A percentile compares a stretch with the other conserved stretches of the same genome.
Evolutionary conservation across 805 yeast species (phyloP).

Genomic region (Maudiozyma bulderi): DNA sequence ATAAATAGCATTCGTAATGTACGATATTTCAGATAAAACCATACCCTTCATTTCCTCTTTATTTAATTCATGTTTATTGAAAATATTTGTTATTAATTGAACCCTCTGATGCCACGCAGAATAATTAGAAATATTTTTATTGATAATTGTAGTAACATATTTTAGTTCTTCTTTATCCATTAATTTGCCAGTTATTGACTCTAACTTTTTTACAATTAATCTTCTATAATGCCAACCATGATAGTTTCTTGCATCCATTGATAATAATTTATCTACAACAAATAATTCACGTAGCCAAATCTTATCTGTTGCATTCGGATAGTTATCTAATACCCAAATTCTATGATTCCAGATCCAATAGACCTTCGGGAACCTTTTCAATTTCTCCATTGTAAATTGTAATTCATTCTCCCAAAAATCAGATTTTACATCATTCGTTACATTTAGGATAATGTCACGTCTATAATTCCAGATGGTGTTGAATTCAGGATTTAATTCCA

Average conservation of each 20-base stretch:
- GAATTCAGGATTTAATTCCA: slow-evolving; percentile 71
- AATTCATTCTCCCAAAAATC: slow-evolving; percentile 46
- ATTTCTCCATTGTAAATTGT: slow-evolving; percentile 43
- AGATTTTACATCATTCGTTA: slow-evolving; percentile 14
- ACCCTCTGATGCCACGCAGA: slow-evolving; percentile 94
- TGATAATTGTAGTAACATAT: slow-evolving; percentile 71
- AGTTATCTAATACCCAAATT: slow-evolving; percentile 60
- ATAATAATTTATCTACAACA: slow-evolving; percentile 58
- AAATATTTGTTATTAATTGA: slow-evolving; percentile 49
- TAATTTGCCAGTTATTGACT: slow-evolving; percentile 18
- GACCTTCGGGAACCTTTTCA: slow-evolving; percentile 70
- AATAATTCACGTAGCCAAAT: slow-evolving; percentile 65
- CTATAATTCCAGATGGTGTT: slow-evolving; percentile 88
- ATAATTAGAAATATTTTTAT: slow-evolving; percentile 78
- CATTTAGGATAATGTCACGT: slow-evolving; percentile 49
- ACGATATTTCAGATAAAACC: slow-evolving; percentile 49
- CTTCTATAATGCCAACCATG: slow-evolving; percentile 96
- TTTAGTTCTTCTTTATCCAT: slow-evolving; percentile 48
- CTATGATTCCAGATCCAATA: slow-evolving; percentile 98
- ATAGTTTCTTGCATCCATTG: slow-evolving; percentile 71
- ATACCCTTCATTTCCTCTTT: slow-evolving; percentile 15
- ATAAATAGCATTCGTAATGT: slow-evolving; percentile 73
- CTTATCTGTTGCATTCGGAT: slow-evolving; percentile 32
- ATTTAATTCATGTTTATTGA: slow-evolving; percentile 20
- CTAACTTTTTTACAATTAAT: slow-evolving; percentile 40